Conservation (phyloP, 306 rosid species). For the Calophaca sinica region DNA sequence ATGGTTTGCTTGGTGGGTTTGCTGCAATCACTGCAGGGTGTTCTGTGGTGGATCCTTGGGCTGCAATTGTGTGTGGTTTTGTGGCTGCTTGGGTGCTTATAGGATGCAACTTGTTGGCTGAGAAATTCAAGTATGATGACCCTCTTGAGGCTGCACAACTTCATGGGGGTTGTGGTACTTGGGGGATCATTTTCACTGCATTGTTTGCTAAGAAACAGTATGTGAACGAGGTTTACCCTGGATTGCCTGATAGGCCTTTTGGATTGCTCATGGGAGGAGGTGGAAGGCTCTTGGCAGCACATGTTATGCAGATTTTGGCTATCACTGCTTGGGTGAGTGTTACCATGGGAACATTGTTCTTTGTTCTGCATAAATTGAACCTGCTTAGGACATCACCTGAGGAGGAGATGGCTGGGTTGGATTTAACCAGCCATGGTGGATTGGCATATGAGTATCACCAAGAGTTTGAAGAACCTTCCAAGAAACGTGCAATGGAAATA, state of each 20-base stretch:
- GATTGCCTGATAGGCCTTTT: conserved; percentile 52
- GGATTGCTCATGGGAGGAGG: conserved; percentile 70
- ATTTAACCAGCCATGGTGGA: conserved; percentile 66
- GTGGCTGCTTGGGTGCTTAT: conserved; percentile 67
- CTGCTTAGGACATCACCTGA: conserved; percentile 56
- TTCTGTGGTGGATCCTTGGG: conserved; percentile 72
- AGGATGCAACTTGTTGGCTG: conserved; percentile 59
- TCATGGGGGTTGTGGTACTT: conserved; percentile 69
- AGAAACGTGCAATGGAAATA: conserved; percentile 12
- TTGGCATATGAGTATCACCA: conserved; percentile 57
- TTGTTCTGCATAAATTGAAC: conserved; percentile 54
- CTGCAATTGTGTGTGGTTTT: conserved; percentile 70
- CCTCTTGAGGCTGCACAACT: conserved; percentile 71
- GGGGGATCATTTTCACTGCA: conserved; percentile 68
- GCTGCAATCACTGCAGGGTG: conserved; percentile 70
- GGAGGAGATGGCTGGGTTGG: conserved; percentile 69
- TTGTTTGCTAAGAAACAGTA: conserved; percentile 58
- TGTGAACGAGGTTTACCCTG: conserved; percentile 57
- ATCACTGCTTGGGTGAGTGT: conserved; percentile 56
- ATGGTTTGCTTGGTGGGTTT: conserved; percentile 70
- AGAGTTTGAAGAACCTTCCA: neutral
- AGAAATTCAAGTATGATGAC: conserved; percentile 60
- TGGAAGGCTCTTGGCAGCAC: conserved; percentile 58
- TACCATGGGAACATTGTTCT: conserved; percentile 66
- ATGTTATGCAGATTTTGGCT: conserved; percentile 54